Conservation (phyloP, 192 early-diverging fungal species). For the Piromyces finnis region DNA sequence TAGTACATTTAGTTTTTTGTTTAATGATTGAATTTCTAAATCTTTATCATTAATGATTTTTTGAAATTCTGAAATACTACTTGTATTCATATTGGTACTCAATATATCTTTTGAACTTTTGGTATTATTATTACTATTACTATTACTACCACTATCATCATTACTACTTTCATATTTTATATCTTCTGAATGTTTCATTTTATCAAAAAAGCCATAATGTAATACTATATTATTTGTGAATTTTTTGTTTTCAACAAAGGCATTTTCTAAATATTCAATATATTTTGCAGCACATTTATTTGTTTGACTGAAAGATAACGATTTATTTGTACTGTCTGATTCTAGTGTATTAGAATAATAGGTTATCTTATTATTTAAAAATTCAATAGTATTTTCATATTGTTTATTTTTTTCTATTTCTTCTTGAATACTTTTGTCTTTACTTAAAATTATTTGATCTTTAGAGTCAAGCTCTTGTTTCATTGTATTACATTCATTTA, state of each 20-base stretch:
- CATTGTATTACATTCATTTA: background rate
- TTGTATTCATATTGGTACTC: background rate
- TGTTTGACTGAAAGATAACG: no score
- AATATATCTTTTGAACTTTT: background rate
- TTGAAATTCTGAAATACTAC: background rate
- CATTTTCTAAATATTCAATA: background rate
- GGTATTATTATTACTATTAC: no score
- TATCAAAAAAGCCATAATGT: background rate
- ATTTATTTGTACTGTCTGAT: background rate
- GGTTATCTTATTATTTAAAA: background rate
- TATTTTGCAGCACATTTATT: background rate
- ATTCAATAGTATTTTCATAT: background rate
- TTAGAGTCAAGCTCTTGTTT: background rate
- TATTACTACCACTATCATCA: no score
- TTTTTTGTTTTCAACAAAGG: background rate
- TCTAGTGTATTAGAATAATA: background rate
- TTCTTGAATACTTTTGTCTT: background rate
- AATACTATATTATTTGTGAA: background rate
- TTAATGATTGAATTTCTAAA: background rate
- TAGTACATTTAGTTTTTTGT: background rate
- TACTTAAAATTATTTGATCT: background rate
- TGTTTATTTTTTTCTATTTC: background rate
- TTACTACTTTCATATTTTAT: no score
- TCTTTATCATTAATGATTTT: background rate
- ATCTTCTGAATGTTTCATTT: background rate